Percentiles rank a stretch among this genome's conserved stretches.
These are phyloP conservation scores for Puccinia coronata DNA, from an alignment of 1,284 basidiomycete species.

Conservation along the genomic window DNA sequence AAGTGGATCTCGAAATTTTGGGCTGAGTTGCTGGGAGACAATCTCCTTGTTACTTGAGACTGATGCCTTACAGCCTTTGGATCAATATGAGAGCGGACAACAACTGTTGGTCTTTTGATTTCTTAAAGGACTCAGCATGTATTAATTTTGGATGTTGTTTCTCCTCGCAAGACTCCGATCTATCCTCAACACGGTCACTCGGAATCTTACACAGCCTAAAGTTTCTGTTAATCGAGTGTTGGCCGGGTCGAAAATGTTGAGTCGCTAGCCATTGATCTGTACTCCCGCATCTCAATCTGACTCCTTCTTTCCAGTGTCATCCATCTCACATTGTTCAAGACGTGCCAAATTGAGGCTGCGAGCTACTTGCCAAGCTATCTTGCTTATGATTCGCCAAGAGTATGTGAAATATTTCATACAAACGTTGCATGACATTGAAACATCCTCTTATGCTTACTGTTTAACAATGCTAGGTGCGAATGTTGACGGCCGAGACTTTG, in stretches of 20 bases:
- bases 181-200: conserved; percentile 31
- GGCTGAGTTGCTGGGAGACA: conserved; percentile 12
- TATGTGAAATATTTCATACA: background rate
- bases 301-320: conserved; percentile 17
- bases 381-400: conserved; percentile 21
- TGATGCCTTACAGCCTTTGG: conserved; percentile 26
- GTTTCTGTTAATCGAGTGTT: conserved; percentile 34
- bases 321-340: conserved; percentile 19
- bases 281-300: background rate
- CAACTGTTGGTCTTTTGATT: conserved; percentile 4
- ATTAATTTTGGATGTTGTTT: background rate
- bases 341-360: conserved; percentile 14
- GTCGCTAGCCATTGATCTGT: background rate
- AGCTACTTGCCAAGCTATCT: conserved; percentile 29
- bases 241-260: conserved; percentile 47
- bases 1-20: conserved; percentile 27
- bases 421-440: background rate
- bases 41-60: conserved; percentile 20
- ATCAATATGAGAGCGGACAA: background rate
- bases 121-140: background rate
- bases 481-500: conserved; percentile 33
- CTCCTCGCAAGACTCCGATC: background rate
- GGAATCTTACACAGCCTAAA: conserved; percentile 16
- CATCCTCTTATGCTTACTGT: background rate
- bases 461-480: conserved; percentile 24